Percentiles rank a stretch among this genome's conserved stretches.
phyloP scores from a whole-genome alignment of 306 rosid species.

The Albizia julibrissin region DNA sequence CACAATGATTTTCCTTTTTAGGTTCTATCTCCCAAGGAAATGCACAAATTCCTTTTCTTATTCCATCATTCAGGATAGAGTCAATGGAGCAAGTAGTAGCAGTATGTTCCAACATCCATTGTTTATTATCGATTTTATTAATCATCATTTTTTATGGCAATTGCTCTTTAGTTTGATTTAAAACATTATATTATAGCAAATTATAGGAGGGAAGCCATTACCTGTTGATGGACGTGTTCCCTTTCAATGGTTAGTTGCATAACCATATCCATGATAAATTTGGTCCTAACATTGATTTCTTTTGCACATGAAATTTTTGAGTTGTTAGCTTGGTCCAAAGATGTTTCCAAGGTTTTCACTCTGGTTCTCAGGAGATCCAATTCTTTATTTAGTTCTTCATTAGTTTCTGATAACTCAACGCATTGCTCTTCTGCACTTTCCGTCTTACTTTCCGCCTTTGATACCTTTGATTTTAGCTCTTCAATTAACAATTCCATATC shows the following conservation, averaged over 20 bases:
- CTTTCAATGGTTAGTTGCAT: conserved; percentile 68
- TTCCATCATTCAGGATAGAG: conserved; percentile 9
- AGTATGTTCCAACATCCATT: background rate
- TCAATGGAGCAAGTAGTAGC: background rate
- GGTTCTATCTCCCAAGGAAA: conserved; percentile 5
- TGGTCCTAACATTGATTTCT: conserved; percentile 59
- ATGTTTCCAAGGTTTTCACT: conserved; percentile 57
- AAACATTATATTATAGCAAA: conserved; percentile 1
- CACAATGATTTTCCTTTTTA: conserved; percentile 16
- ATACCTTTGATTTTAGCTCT: conserved; percentile 88
- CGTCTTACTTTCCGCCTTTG: conserved; percentile 70
- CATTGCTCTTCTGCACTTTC: conserved; percentile 71
- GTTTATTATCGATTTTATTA: background rate
- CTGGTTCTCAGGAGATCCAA: conserved; percentile 57
- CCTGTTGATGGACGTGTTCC: conserved; percentile 79
- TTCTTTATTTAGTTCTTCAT: conserved; percentile 63
- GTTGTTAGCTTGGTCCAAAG: conserved; percentile 58
- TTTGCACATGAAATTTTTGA: conserved; percentile 53
- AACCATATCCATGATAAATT: conserved; percentile 75
- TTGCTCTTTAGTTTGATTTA: background rate
- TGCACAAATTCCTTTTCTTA: background rate
- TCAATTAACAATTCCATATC: conserved; percentile 97
- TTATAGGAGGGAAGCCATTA: conserved; percentile 30
- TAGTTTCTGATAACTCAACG: conserved; percentile 60
- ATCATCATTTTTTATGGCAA: background rate